Conservation (phyloP, 495 filamentous ascomycete genomes). For the Saxophila tyrrhenica region DNA sequence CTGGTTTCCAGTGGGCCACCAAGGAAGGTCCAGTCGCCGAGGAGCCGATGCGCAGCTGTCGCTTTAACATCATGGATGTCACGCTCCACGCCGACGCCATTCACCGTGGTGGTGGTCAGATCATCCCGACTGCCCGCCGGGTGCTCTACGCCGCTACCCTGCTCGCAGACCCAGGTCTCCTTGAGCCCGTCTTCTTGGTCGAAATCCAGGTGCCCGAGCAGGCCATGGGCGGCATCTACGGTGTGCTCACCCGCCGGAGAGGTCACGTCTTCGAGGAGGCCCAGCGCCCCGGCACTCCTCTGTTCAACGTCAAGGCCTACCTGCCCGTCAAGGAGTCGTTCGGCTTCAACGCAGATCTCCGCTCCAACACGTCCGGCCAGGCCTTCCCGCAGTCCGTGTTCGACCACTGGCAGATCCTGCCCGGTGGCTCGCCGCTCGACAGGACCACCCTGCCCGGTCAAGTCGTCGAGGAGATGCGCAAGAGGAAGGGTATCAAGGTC, state of each 20-base stretch:
- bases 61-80: slow-evolving; percentile 99
- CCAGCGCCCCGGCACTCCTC: slow-evolving; percentile 95
- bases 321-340: slow-evolving; percentile 99
- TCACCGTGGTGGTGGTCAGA: slow-evolving; percentile 96
- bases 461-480: slow-evolving; percentile 80
- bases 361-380: slow-evolving; percentile 83
- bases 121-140: slow-evolving; percentile 97
- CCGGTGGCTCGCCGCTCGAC: slow-evolving; percentile 90
- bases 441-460: slow-evolving; percentile 70
- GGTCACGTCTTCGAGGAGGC: slow-evolving; percentile 98
- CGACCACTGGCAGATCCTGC: slow-evolving; percentile 93
- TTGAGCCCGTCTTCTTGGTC: slow-evolving; percentile 96
- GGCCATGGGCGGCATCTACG: slow-evolving; percentile 99
- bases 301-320: slow-evolving; percentile 99
- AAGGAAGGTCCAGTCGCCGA: slow-evolving; percentile 95
- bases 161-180: slow-evolving; percentile 77
- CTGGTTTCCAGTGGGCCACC: slow-evolving; percentile 99
- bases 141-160: slow-evolving; percentile 88
- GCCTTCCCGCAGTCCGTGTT: slow-evolving; percentile 98
- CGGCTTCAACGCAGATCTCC: slow-evolving; percentile 97
- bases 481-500: slow-evolving; percentile 99
- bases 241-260: slow-evolving; percentile 94
- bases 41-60: slow-evolving; percentile 92
- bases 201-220: slow-evolving; percentile 98
- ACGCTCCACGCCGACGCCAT: slow-evolving; percentile 99